Percentiles rank a stretch among this genome's conserved stretches.
These are phyloP conservation scores for Lunasporangiospora selenospora DNA, from an alignment of 192 early-diverging fungal genomes.

Conservation along the genomic window DNA sequence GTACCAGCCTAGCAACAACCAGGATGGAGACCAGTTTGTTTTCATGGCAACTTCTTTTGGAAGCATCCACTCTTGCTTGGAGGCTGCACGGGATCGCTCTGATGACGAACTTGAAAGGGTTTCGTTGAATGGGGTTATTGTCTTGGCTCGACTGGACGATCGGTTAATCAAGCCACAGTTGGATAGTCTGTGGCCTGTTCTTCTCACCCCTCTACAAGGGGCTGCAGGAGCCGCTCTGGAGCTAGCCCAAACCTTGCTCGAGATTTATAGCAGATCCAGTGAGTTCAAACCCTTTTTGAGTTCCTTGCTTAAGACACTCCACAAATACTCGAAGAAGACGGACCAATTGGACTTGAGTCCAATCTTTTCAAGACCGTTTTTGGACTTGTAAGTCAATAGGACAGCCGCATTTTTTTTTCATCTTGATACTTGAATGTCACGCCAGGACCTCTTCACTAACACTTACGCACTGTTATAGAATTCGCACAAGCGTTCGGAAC, in stretches of 20 bases:
- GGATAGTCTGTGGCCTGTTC: constrained; percentile 36
- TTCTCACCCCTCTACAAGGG: constrained; percentile 10
- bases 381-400: constrained; percentile 18
- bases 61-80: constrained; percentile 27
- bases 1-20: constrained; percentile 46
- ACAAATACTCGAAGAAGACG: neutral
- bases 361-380: constrained; percentile 19
- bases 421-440: neutral
- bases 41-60: constrained; percentile 42
- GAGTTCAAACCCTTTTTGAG: constrained; percentile 31
- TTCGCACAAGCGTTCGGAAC: constrained; percentile 25
- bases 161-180: constrained; percentile 38
- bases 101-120: constrained; percentile 25
- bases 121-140: constrained; percentile 31
- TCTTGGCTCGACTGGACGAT: constrained; percentile 32
- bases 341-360: constrained; percentile 16
- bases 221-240: constrained; percentile 27
- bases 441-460: neutral
- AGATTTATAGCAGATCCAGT: constrained; percentile 42
- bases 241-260: constrained; percentile 21
- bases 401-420: neutral
- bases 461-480: neutral
- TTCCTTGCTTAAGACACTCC: constrained; percentile 20
- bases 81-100: neutral
- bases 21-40: constrained; percentile 34